phyloP scores from a whole-genome alignment of 2,329 filamentous ascomycete species.

The Pseudopyrenochaeta lycopersici region DNA sequence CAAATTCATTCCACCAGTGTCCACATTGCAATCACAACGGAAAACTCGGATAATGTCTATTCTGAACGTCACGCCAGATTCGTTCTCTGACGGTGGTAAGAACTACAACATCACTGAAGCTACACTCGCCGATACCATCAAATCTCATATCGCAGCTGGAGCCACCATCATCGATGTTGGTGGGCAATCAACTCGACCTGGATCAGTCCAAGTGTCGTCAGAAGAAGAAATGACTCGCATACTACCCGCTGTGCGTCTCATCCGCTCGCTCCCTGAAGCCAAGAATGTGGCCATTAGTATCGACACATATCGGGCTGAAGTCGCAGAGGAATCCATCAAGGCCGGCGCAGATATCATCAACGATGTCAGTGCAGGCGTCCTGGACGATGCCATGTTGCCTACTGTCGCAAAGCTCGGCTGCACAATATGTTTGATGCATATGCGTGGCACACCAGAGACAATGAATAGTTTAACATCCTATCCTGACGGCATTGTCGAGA shows the following conservation, averaged over 20 bases:
- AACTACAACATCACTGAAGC: slow-evolving; percentile 54
- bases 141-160: slow-evolving; percentile 70
- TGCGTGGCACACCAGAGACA: slow-evolving; percentile 84
- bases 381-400: slow-evolving; percentile 83
- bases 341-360: slow-evolving; percentile 94
- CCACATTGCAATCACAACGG: slow-evolving; percentile 29
- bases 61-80: slow-evolving; percentile 93
- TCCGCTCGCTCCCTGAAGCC: slow-evolving; percentile 72
- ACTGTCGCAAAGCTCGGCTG: slow-evolving; percentile 80
- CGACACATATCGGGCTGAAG: slow-evolving; percentile 88
- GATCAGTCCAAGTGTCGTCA: slow-evolving; percentile 71
- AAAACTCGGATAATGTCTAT: slow-evolving; percentile 89
- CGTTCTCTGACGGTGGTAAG: slow-evolving; percentile 89
- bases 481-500: slow-evolving; percentile 70
- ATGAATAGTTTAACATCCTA: slow-evolving; percentile 76
- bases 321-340: slow-evolving; percentile 77
- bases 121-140: slow-evolving; percentile 66
- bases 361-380: slow-evolving; percentile 83
- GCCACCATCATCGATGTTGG: slow-evolving; percentile 91
- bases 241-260: slow-evolving; percentile 77
- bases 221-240: slow-evolving; percentile 81
- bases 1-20: slow-evolving; percentile 41
- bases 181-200: slow-evolving; percentile 89
- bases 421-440: slow-evolving; percentile 89
- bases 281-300: slow-evolving; percentile 78